These are phyloP conservation scores for Odonthalia washingtoniensis DNA, from an alignment of 31 red algal species.

Conservation along the genomic window DNA sequence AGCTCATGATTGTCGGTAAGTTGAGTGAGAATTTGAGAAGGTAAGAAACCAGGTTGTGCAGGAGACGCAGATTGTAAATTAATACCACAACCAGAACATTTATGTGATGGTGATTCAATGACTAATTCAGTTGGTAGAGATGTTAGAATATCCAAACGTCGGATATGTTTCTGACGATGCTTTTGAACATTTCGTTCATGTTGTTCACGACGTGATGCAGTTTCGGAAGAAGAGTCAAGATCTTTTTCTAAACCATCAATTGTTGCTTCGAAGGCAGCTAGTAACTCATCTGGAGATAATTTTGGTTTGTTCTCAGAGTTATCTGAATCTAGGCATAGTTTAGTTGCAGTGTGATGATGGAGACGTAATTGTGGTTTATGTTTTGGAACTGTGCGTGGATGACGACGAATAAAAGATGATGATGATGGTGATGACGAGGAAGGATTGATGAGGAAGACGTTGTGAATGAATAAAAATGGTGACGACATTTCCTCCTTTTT, in stretches of 20 bases:
- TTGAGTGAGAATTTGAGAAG: conserved; percentile 23
- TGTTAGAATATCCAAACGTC: conserved; percentile 56
- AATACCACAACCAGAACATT: conserved; percentile 78
- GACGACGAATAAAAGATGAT: no score
- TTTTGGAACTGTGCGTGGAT: no score
- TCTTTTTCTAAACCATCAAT: background rate
- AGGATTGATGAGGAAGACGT: no score
- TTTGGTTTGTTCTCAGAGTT: no score
- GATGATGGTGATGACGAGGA: no score
- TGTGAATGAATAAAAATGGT: no score
- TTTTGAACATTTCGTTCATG: background rate
- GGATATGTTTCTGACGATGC: conserved; percentile 25
- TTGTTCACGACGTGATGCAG: background rate
- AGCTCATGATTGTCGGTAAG: conserved; percentile 20
- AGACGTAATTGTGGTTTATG: no score
- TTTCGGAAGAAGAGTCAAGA: background rate
- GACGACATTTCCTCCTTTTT: no score
- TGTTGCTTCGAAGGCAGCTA: background rate
- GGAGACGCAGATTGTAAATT: conserved; percentile 62
- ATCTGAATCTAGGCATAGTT: no score
- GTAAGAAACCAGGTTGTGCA: conserved; percentile 68
- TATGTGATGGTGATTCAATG: conserved; percentile 43
- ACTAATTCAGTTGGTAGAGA: conserved; percentile 57
- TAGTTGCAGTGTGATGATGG: no score
- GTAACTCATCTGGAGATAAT: background rate